Conservation (phyloP, 1,284 basidiomycete genomes). For the Sporisorium iseilematis-ciliati region DNA sequence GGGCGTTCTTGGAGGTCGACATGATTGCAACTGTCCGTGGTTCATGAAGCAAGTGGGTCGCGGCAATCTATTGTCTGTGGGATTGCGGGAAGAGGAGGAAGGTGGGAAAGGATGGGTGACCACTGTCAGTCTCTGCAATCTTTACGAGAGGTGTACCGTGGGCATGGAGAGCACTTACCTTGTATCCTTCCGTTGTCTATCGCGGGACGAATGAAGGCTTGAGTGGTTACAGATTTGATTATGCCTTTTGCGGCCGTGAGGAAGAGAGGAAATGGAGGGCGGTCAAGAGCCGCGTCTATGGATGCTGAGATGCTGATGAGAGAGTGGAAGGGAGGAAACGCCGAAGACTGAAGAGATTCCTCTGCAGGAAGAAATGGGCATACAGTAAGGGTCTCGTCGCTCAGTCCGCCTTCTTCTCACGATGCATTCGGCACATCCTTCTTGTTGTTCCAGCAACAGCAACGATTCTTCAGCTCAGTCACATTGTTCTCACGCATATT, state of each 20-base stretch:
- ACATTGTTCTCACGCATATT: not conserved
- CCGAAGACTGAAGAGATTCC: not conserved
- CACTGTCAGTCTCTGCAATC: not conserved
- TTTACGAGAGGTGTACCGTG: not conserved
- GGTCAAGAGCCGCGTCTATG: conserved; percentile 1
- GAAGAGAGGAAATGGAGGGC: not conserved
- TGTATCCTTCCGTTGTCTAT: not conserved
- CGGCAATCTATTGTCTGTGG: not conserved
- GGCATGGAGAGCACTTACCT: not conserved
- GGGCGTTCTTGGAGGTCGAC: conserved; percentile 20
- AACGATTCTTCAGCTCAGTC: not conserved
- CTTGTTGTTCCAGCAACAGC: not conserved
- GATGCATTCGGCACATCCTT: not conserved
- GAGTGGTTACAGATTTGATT: not conserved
- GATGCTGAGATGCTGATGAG: not conserved
- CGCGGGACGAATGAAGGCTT: not conserved
- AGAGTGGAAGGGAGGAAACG: not conserved
- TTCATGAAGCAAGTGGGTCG: not conserved
- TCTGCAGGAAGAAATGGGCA: not conserved
- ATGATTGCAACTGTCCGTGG: conserved; percentile 10
- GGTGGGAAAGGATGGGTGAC: not conserved
- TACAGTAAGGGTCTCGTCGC: not conserved
- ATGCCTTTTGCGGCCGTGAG: too few species aligned
- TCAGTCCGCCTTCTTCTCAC: not conserved
- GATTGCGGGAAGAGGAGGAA: not conserved